Evolutionary conservation across 2,329 filamentous ascomycete species (phyloP).

Genomic region (Nemania sp.): DNA sequence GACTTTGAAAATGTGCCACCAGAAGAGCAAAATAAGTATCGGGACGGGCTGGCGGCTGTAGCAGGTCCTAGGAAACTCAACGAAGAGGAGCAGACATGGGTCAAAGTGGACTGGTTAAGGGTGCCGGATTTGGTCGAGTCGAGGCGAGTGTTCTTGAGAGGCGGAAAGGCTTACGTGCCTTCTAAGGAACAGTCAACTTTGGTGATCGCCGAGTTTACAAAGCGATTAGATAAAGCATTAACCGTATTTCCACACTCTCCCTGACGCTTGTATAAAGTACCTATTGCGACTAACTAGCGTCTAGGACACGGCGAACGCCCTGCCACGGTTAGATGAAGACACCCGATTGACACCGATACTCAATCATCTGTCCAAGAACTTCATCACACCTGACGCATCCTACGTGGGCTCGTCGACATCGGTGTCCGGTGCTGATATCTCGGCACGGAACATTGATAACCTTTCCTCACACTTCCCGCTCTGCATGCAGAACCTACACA

Average conservation of each 20-base stretch:
- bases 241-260: constrained; percentile 68
- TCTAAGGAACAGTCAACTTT: constrained; percentile 87
- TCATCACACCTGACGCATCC: constrained; percentile 87
- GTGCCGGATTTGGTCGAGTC: constrained; percentile 91
- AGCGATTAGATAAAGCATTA: constrained; percentile 81
- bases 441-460: constrained; percentile 81
- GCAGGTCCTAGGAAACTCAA: constrained; percentile 54
- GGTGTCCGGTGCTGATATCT: constrained; percentile 78
- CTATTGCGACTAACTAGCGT: constrained; percentile 27
- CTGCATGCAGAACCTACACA: constrained; percentile 94
- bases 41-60: constrained; percentile 69
- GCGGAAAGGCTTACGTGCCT: constrained; percentile 91
- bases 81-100: constrained; percentile 87
- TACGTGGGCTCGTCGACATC: constrained; percentile 76
- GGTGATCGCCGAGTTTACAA: constrained; percentile 87
- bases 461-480: constrained; percentile 87
- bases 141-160: constrained; percentile 79
- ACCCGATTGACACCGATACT: constrained; percentile 81
- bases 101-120: constrained; percentile 95
- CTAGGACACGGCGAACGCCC: constrained; percentile 86
- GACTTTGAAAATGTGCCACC: constrained; percentile 87
- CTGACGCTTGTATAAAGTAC: constrained; percentile 19
- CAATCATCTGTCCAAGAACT: constrained; percentile 90
- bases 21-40: constrained; percentile 77
- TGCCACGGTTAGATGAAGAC: constrained; percentile 95